phyloP scores from a whole-genome alignment of 305 asterid species.

The Withania somnifera region DNA sequence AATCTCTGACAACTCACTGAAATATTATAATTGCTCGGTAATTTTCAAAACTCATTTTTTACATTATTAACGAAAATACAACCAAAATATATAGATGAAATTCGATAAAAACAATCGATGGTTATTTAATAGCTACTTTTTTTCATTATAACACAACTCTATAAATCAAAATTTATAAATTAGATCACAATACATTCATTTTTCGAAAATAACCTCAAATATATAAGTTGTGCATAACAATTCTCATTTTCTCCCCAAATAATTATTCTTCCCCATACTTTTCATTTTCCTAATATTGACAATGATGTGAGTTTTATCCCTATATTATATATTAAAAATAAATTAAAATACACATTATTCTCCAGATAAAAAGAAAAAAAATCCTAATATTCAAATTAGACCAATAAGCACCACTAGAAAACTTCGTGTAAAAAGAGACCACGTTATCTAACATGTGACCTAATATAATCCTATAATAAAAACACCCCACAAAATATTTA shows the following conservation, averaged over 20 bases:
- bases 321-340: background rate
- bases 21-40: background rate
- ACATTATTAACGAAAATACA: background rate
- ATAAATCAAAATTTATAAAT: background rate
- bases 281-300: background rate
- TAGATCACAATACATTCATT: background rate
- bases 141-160: background rate
- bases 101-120: background rate
- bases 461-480: background rate
- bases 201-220: background rate
- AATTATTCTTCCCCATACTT: background rate
- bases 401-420: background rate
- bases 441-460: slow-evolving; percentile 3
- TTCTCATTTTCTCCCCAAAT: background rate
- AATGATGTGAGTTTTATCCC: background rate
- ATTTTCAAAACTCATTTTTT: background rate
- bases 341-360: background rate
- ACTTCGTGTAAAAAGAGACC: slow-evolving; percentile 1
- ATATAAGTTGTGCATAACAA: background rate
- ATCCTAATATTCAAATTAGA: background rate
- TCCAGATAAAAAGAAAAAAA: background rate
- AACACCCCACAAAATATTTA: background rate
- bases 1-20: background rate
- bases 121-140: background rate
- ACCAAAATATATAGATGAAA: background rate